A percentile compares a stretch with the other conserved stretches of the same genome.
phyloP scores from a whole-genome alignment of 2,329 filamentous ascomycete species.

The Aspergillus sp. region DNA sequence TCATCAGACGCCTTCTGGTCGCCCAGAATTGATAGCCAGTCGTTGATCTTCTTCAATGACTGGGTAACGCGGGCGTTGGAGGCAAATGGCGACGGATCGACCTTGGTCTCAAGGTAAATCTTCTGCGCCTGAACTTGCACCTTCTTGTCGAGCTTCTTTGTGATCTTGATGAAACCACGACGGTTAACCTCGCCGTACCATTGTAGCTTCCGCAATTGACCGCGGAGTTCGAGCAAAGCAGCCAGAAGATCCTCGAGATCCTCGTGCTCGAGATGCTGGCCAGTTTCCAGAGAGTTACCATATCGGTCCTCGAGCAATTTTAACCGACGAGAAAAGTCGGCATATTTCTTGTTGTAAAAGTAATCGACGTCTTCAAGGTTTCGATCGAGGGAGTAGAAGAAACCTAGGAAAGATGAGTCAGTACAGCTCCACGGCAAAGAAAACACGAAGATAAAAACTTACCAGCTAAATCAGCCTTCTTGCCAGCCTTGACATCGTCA shows the following conservation, averaged over 20 bases:
- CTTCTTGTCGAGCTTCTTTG: conserved; percentile 98
- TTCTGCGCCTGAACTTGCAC: conserved; percentile 73
- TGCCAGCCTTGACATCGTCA: conserved; percentile 61
- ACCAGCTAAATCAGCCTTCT: conserved; percentile 87
- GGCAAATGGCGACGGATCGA: conserved; percentile 82
- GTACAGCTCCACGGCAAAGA: conserved; percentile 11
- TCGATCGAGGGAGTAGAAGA: conserved; percentile 93
- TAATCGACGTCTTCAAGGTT: conserved; percentile 95
- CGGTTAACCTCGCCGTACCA: conserved; percentile 98
- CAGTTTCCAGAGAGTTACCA: conserved; percentile 65
- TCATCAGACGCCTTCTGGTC: conserved; percentile 76
- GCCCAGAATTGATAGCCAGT: conserved; percentile 79
- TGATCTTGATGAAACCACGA: conserved; percentile 94
- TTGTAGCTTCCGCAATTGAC: conserved; percentile 82
- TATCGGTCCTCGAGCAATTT: conserved; percentile 85
- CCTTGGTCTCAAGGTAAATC: conserved; percentile 83
- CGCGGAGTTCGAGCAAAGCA: conserved; percentile 80
- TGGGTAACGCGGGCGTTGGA: conserved; percentile 60
- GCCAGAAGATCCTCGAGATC: conserved; percentile 89
- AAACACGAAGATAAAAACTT: conserved; percentile 36
- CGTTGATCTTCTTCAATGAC: conserved; percentile 70
- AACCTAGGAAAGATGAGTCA: conserved; percentile 57
- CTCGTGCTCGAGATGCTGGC: conserved; percentile 73
- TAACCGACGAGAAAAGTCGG: conserved; percentile 76
- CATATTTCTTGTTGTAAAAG: conserved; percentile 95